A percentile compares a stretch with the other conserved stretches of the same genome.
Evolutionary conservation across 768 basidiomycete species (phyloP).

Genomic region (Mycena polygramma): DNA sequence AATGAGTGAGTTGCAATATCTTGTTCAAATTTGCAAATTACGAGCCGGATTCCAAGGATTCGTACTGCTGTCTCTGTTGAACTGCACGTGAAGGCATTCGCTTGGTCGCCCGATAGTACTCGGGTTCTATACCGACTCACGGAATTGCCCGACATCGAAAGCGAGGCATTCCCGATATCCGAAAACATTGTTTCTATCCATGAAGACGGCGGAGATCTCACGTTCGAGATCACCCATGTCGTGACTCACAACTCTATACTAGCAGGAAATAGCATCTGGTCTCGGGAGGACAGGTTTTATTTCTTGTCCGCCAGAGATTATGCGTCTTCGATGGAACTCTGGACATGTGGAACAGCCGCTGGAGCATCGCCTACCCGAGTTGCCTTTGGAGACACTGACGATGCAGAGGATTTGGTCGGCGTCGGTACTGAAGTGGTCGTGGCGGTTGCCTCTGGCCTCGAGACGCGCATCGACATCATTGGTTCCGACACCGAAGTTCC

Average conservation of each 20-base stretch:
- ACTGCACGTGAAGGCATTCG: constrained; percentile 22
- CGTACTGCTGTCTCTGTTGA: constrained; percentile 15
- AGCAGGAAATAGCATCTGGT: constrained; percentile 22
- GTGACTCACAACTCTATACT: constrained; percentile 17
- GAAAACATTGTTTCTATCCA: constrained; percentile 27
- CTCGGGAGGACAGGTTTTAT: constrained; percentile 12
- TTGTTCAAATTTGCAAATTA: not conserved
- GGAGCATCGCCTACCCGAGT: constrained; percentile 12
- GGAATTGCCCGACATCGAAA: constrained; percentile 19
- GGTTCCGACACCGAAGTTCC: not conserved
- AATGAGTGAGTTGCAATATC: constrained; percentile 7
- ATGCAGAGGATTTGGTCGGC: constrained; percentile 3
- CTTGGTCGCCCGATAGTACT: constrained; percentile 35
- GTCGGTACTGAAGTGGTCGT: constrained; percentile 24
- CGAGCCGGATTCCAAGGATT: not conserved
- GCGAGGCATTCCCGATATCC: constrained; percentile 22
- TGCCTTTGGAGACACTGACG: constrained; percentile 31
- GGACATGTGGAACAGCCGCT: not conserved
- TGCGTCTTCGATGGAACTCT: constrained; percentile 20
- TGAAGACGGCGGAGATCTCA: constrained; percentile 10
- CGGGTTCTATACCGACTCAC: constrained; percentile 26
- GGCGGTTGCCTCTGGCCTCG: constrained; percentile 31
- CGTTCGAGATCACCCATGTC: constrained; percentile 9
- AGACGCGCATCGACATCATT: constrained; percentile 30
- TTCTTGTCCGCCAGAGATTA: constrained; percentile 8